Conservation (phyloP, 495 filamentous ascomycete genomes). For the Penicillium desertorum region DNA sequence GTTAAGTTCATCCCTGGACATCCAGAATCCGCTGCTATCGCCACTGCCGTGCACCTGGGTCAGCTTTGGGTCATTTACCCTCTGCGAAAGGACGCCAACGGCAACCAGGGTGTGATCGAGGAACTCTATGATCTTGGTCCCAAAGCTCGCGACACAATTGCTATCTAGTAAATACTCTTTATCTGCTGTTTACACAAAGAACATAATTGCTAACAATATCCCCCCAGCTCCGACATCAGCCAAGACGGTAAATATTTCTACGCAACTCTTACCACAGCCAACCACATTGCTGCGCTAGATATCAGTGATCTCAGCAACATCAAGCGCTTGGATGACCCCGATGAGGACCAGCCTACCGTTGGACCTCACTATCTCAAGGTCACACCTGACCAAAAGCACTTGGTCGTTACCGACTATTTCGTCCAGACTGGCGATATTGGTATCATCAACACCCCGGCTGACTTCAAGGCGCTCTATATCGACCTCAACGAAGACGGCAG, state of each 20-base stretch:
- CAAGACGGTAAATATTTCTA: constrained; percentile 59
- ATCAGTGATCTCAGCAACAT: constrained; percentile 60
- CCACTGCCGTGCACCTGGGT: constrained; percentile 60
- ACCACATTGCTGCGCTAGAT: constrained; percentile 64
- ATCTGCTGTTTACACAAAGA: background rate
- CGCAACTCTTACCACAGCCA: constrained; percentile 60
- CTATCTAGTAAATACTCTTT: constrained; percentile 49
- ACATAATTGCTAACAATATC: constrained; percentile 7
- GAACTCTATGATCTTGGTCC: constrained; percentile 58
- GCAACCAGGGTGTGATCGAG: constrained; percentile 57
- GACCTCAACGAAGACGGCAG: constrained; percentile 55
- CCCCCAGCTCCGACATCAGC: constrained; percentile 53
- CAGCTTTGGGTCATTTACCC: constrained; percentile 68
- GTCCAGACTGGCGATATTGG: constrained; percentile 62
- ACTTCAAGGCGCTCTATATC: constrained; percentile 63
- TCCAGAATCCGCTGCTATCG: constrained; percentile 56
- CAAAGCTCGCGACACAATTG: constrained; percentile 54
- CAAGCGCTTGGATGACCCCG: constrained; percentile 59
- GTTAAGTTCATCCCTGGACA: constrained; percentile 67
- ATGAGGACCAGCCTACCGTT: constrained; percentile 57
- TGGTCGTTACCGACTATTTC: constrained; percentile 65
- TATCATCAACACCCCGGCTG: constrained; percentile 61
- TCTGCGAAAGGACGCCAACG: constrained; percentile 51
- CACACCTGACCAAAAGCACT: constrained; percentile 61
- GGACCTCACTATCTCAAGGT: constrained; percentile 66